Percentiles rank a stretch among this genome's conserved stretches.
These are phyloP conservation scores for Fusarium tanahbumbuense DNA, from an alignment of 2,329 filamentous ascomycete genomes.

Conservation along the genomic window DNA sequence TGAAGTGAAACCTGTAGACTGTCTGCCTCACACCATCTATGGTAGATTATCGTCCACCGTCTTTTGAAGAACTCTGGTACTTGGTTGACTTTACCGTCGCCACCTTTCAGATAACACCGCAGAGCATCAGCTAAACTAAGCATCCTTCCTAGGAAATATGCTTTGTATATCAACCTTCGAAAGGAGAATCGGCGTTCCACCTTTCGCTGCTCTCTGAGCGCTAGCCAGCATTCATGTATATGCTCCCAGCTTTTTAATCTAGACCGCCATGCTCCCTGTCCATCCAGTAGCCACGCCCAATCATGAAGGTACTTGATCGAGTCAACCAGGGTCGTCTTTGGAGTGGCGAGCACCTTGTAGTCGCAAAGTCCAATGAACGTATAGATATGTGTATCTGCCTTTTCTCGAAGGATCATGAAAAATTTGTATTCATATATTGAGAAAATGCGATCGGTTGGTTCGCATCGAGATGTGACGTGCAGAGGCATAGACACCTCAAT, in stretches of 20 bases:
- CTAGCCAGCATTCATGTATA: background rate
- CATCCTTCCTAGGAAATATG: accelerated
- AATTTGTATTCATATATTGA: background rate
- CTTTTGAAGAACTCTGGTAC: accelerated
- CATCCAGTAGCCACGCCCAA: background rate
- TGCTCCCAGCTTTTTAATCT: background rate
- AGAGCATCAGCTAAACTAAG: accelerated
- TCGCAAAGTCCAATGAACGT: background rate
- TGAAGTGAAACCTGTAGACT: accelerated
- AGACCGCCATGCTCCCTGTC: background rate
- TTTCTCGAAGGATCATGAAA: background rate
- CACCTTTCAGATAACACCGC: accelerated
- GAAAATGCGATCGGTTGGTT: background rate
- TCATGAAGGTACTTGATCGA: background rate
- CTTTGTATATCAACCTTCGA: background rate
- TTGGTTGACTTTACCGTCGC: accelerated
- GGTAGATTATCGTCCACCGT: accelerated
- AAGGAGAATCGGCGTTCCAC: background rate
- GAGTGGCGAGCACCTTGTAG: accelerated
- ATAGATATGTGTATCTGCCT: background rate
- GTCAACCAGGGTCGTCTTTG: accelerated
- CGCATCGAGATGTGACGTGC: background rate
- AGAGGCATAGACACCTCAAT: background rate
- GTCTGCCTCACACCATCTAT: background rate
- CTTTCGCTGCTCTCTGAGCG: background rate